phyloP scores from a whole-genome alignment of 805 yeast genomes.

The Kazachstania africana region DNA sequence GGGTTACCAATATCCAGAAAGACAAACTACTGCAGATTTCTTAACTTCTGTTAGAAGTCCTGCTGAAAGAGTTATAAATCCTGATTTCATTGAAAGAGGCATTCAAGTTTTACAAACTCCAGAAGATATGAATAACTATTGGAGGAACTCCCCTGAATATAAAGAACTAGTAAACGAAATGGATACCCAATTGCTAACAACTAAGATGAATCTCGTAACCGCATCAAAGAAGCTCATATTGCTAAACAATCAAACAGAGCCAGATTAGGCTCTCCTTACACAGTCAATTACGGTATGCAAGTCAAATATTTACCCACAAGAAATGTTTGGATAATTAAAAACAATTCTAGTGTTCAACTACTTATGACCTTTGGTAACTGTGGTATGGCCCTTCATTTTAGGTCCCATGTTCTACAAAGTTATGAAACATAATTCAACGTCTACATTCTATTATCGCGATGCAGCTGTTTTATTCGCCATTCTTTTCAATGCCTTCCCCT shows the following conservation, averaged over 20 bases:
- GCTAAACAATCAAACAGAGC: constrained; percentile 41
- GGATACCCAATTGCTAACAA: constrained; percentile 28
- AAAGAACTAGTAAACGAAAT: constrained; percentile 33
- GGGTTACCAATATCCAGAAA: constrained; percentile 53
- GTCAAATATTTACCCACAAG: constrained; percentile 35
- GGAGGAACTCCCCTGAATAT: constrained; percentile 43
- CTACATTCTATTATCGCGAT: constrained; percentile 42
- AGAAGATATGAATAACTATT: constrained; percentile 45
- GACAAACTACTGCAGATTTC: constrained; percentile 67
- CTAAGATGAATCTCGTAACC: constrained; percentile 16
- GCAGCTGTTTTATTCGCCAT: constrained; percentile 59
- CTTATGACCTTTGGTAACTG: constrained; percentile 34
- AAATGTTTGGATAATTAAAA: constrained; percentile 37
- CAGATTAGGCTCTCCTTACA: constrained; percentile 38
- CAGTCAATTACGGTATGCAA: constrained; percentile 42
- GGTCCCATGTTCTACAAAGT: constrained; percentile 50
- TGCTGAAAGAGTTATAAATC: constrained; percentile 34
- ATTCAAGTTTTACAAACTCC: constrained; percentile 47
- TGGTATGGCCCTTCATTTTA: constrained; percentile 40
- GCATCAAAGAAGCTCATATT: constrained; percentile 32
- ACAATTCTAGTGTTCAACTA: constrained; percentile 38
- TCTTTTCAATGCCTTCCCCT: constrained; percentile 50
- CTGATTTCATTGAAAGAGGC: constrained; percentile 32
- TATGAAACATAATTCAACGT: constrained; percentile 26
- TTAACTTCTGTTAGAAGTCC: constrained; percentile 62